These are phyloP conservation scores for Rhodotorula taiwanensis DNA, from an alignment of 768 basidiomycete species.

Conservation along the genomic window DNA sequence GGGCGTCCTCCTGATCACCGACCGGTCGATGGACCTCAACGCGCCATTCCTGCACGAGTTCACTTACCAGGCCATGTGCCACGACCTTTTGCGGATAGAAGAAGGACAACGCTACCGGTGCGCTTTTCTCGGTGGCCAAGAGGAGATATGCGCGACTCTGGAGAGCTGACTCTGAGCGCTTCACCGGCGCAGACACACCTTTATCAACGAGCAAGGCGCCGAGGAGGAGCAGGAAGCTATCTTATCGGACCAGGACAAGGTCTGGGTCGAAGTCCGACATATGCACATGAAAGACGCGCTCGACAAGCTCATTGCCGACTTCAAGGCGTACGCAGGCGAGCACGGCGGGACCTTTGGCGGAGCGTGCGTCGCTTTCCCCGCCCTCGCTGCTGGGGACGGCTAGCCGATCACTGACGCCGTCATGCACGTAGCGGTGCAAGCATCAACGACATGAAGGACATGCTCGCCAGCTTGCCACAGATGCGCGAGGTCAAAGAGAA, in stretches of 20 bases:
- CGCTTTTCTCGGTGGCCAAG: conserved; percentile 41
- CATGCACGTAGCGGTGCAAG: conserved; percentile 58
- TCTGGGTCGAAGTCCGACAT: conserved; percentile 89
- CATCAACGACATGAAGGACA: conserved; percentile 97
- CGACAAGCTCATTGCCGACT: conserved; percentile 91
- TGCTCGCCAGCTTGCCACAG: conserved; percentile 89
- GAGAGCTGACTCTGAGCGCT: neutral
- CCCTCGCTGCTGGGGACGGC: too few species aligned
- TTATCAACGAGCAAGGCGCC: conserved; percentile 74
- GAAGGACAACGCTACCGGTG: conserved; percentile 81
- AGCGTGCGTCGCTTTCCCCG: conserved; percentile 5
- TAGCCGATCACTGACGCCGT: too few species aligned
- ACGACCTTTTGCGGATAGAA: conserved; percentile 82
- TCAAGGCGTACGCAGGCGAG: conserved; percentile 87
- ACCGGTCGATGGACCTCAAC: conserved; percentile 88
- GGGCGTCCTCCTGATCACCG: conserved; percentile 80
- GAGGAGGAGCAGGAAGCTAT: conserved; percentile 81
- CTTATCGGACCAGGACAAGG: conserved; percentile 76
- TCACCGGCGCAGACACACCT: conserved; percentile 64
- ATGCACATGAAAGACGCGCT: conserved; percentile 99
- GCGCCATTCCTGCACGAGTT: conserved; percentile 94
- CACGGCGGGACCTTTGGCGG: conserved; percentile 91
- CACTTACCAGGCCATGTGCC: conserved; percentile 98
- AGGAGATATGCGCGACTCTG: neutral
- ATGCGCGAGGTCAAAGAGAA: conserved; percentile 93